Conservation (phyloP, 768 basidiomycete species). For the Boletus bicolor region DNA sequence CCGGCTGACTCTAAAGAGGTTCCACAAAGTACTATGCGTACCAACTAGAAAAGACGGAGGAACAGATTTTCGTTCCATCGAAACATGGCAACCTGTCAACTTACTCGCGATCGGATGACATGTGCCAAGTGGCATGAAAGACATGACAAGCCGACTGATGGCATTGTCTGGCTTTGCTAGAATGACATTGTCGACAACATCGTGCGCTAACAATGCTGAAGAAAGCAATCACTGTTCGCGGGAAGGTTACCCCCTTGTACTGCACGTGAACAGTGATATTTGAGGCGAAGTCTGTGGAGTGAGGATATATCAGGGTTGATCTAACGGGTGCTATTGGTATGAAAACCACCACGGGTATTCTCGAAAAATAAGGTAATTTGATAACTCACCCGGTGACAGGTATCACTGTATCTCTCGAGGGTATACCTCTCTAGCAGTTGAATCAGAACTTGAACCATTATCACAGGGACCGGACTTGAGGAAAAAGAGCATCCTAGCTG, state of each 20-base stretch:
- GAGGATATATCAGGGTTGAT: not conserved
- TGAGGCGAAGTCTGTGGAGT: not conserved
- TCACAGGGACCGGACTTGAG: not conserved
- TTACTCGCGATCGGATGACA: not conserved
- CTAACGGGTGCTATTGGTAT: not conserved
- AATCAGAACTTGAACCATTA: not conserved
- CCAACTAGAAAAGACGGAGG: not conserved
- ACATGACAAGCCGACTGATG: not conserved
- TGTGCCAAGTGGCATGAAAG: not conserved
- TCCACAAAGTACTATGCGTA: not conserved
- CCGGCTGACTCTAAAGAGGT: not conserved
- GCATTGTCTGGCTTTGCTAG: not conserved
- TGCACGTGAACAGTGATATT: not conserved
- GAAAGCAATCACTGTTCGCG: not conserved
- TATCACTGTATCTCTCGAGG: not conserved
- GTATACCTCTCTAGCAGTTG: not conserved
- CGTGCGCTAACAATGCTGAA: not conserved
- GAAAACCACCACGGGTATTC: not conserved
- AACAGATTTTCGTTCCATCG: not conserved
- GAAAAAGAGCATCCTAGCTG: not conserved
- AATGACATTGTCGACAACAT: not conserved
- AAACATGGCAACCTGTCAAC: not conserved
- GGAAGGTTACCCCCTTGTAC: not conserved
- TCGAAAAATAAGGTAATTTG: not conserved
- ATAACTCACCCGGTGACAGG: not conserved